phyloP scores from a whole-genome alignment of 805 yeast species.

The Henningerozyma blattae region DNA sequence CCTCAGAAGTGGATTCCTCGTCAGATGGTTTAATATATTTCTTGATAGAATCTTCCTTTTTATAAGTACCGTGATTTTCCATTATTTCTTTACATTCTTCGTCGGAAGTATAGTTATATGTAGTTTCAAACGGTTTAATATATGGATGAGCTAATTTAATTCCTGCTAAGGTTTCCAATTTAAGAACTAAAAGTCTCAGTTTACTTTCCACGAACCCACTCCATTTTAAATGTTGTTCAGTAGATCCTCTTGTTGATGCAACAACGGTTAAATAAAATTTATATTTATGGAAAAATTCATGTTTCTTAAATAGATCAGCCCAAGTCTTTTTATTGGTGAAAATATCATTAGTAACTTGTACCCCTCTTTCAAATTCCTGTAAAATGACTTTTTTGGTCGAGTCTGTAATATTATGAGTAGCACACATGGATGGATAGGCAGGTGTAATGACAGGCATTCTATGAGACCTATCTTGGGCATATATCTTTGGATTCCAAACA shows the following conservation, averaged over 20 bases:
- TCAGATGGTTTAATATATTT: slow-evolving; percentile 26
- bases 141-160: slow-evolving; percentile 83
- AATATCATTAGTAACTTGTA: slow-evolving; percentile 57
- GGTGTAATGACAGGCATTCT: slow-evolving; percentile 98
- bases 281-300: slow-evolving; percentile 71
- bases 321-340: slow-evolving; percentile 51
- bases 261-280: slow-evolving; percentile 78
- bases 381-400: slow-evolving; percentile 79
- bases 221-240: slow-evolving; percentile 84
- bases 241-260: slow-evolving; percentile 58
- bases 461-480: slow-evolving; percentile 81
- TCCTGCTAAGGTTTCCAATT: slow-evolving; percentile 67
- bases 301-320: slow-evolving; percentile 66
- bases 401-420: slow-evolving; percentile 87
- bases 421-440: slow-evolving; percentile 89
- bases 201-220: slow-evolving; percentile 88
- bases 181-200: slow-evolving; percentile 67
- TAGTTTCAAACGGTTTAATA: slow-evolving; percentile 57
- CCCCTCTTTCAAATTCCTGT: slow-evolving; percentile 70
- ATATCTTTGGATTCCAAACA: slow-evolving; percentile 91
- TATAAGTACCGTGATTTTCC: slow-evolving; percentile 48
- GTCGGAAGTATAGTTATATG: slow-evolving; percentile 35
- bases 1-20: slow-evolving; percentile 25
- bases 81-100: slow-evolving; percentile 48
- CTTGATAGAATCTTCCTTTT: slow-evolving; percentile 31